Conservation (phyloP, 192 early-diverging fungal species). For the Cladochytrium replicatum region DNA sequence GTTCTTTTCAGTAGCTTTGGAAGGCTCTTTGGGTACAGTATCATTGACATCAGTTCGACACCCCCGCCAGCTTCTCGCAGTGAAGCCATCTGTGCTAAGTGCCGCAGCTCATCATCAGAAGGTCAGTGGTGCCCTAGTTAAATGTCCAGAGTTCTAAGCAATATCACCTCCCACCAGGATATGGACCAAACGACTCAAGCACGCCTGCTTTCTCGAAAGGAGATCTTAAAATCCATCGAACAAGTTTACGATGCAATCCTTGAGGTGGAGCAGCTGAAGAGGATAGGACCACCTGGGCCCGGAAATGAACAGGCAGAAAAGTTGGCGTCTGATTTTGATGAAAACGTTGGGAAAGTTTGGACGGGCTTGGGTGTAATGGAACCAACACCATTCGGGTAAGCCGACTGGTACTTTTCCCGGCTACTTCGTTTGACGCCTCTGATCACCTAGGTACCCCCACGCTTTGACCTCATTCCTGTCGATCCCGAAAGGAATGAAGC, state of each 20-base stretch:
- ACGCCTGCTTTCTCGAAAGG: constrained; percentile 1
- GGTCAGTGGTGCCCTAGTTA: background rate
- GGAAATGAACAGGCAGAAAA: constrained; percentile 36
- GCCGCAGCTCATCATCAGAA: constrained; percentile 27
- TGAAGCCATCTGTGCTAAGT: constrained; percentile 50
- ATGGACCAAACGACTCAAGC: background rate
- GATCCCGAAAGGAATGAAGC: constrained; percentile 78
- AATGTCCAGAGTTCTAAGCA: background rate
- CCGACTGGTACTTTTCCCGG: background rate
- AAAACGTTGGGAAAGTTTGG: constrained; percentile 48
- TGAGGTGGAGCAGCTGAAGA: constrained; percentile 71
- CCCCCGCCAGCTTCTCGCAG: constrained; percentile 77
- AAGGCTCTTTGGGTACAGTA: constrained; percentile 93
- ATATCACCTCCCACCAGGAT: background rate
- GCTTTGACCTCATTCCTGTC: constrained; percentile 80
- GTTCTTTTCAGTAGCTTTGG: constrained; percentile 58
- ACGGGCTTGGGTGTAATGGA: constrained; percentile 49
- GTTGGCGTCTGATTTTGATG: constrained; percentile 24
- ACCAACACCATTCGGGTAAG: constrained; percentile 48
- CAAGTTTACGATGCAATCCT: constrained; percentile 68
- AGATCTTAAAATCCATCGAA: constrained; percentile 53
- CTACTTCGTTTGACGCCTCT: constrained; percentile 1
- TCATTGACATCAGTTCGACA: constrained; percentile 78
- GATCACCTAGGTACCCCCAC: constrained; percentile 43
- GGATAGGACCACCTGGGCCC: constrained; percentile 50